A percentile compares a stretch with the other conserved stretches of the same genome.
Evolutionary conservation across 2,329 filamentous ascomycete genomes (phyloP).

Genomic region (Atkinsonella hypoxylon): DNA sequence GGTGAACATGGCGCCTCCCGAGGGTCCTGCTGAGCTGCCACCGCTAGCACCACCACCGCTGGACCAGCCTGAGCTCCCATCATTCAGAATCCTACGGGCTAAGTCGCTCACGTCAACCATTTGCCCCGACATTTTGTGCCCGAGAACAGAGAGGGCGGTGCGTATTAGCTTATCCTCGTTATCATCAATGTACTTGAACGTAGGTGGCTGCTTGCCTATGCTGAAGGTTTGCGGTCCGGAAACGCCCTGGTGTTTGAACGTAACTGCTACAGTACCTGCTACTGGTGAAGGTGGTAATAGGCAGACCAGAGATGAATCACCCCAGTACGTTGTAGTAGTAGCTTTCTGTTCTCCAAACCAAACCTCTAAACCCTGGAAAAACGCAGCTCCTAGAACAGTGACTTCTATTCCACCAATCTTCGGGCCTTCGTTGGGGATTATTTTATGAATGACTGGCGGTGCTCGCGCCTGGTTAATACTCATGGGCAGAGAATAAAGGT

Average conservation of each 20-base stretch:
- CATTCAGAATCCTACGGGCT: constrained; percentile 46
- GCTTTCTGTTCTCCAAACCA: constrained; percentile 62
- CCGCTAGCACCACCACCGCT: constrained; percentile 17
- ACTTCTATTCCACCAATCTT: constrained; percentile 79
- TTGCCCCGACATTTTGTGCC: constrained; percentile 51
- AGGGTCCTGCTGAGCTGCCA: constrained; percentile 21
- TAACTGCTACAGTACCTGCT: constrained; percentile 58
- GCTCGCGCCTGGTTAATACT: constrained; percentile 34
- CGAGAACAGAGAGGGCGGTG: constrained; percentile 52
- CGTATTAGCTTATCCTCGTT: constrained; percentile 57
- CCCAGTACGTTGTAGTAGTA: constrained; percentile 69
- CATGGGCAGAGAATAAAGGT: constrained; percentile 39
- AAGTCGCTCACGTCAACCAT: constrained; percentile 50
- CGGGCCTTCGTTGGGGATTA: constrained; percentile 74
- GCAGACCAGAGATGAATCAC: constrained; percentile 67
- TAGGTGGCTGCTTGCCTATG: constrained; percentile 29
- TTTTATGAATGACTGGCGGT: constrained; percentile 58
- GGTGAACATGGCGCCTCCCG: constrained; percentile 31
- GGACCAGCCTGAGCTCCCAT: constrained; percentile 36
- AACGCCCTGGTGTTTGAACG: constrained; percentile 45
- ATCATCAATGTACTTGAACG: constrained; percentile 66
- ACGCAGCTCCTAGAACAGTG: constrained; percentile 69
- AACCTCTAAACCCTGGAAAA: constrained; percentile 65
- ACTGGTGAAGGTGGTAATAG: constrained; percentile 59
- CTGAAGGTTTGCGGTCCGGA: constrained; percentile 24